phyloP scores from a whole-genome alignment of 2,329 filamentous ascomycete species.

The Fusarium buharicum region DNA sequence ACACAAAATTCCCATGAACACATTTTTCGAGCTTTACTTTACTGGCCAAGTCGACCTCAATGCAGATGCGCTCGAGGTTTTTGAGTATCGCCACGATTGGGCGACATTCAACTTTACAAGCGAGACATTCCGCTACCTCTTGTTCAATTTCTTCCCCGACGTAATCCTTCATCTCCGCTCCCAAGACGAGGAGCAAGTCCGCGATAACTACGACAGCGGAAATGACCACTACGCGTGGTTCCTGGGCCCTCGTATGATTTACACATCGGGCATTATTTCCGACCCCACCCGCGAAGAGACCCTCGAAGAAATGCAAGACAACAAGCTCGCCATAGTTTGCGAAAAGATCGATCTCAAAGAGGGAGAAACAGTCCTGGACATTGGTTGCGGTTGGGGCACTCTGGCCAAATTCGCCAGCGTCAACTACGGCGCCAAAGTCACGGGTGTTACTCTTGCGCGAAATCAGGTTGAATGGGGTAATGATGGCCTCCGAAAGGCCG shows the following conservation, averaged over 20 bases:
- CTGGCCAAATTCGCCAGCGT: constrained; percentile 88
- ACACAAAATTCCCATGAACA: constrained; percentile 85
- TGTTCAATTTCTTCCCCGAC: constrained; percentile 85
- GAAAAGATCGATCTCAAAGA: constrained; percentile 88
- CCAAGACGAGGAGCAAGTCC: constrained; percentile 95
- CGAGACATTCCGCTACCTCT: constrained; percentile 82
- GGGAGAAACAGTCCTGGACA: constrained; percentile 85
- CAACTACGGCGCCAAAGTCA: constrained; percentile 85
- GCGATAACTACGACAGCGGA: constrained; percentile 93
- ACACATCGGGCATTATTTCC: constrained; percentile 90
- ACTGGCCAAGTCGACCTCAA: constrained; percentile 92
- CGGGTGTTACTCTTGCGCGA: constrained; percentile 88
- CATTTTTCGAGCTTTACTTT: constrained; percentile 96
- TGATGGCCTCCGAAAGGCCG: constrained; percentile 79
- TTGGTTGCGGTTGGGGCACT: constrained; percentile 96
- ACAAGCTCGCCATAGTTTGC: constrained; percentile 92
- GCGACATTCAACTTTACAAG: constrained; percentile 88
- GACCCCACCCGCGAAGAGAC: constrained; percentile 86
- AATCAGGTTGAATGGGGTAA: constrained; percentile 98
- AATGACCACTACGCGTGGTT: constrained; percentile 99
- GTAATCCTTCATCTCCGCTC: constrained; percentile 87
- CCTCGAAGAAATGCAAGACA: constrained; percentile 95
- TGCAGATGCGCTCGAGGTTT: constrained; percentile 82
- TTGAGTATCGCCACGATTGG: constrained; percentile 96
- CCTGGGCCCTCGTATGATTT: constrained; percentile 95